phyloP scores from a whole-genome alignment of 495 filamentous ascomycete genomes.

The Hypoxylon rickii region DNA sequence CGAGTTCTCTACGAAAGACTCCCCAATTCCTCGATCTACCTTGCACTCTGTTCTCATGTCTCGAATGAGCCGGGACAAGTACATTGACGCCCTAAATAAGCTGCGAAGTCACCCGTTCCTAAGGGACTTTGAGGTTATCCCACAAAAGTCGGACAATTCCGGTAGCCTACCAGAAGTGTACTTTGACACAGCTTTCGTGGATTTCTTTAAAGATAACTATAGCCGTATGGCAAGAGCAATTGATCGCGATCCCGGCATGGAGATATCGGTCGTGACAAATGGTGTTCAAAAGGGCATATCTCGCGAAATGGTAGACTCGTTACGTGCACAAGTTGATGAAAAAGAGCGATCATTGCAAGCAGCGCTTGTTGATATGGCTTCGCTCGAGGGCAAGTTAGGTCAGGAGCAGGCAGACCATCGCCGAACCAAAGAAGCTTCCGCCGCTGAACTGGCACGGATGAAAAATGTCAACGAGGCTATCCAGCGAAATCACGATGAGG shows the following conservation, averaged over 20 bases:
- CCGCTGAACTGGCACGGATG: slow-evolving; percentile 65
- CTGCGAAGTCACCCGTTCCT: slow-evolving; percentile 81
- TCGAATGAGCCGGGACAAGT: slow-evolving; percentile 83
- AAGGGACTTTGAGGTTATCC: slow-evolving; percentile 87
- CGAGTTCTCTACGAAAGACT: slow-evolving; percentile 97
- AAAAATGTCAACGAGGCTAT: slow-evolving; percentile 72
- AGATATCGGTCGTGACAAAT: slow-evolving; percentile 77
- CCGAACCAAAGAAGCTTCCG: slow-evolving; percentile 68
- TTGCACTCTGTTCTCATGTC: slow-evolving; percentile 80
- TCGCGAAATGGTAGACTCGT: slow-evolving; percentile 78
- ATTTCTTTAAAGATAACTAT: slow-evolving; percentile 96
- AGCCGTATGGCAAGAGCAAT: slow-evolving; percentile 83
- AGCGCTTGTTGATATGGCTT: slow-evolving; percentile 66
- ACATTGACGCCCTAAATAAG: slow-evolving; percentile 80
- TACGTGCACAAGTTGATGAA: slow-evolving; percentile 77
- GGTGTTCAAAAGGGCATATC: slow-evolving; percentile 83
- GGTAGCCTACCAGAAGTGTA: slow-evolving; percentile 75
- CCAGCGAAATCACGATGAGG: slow-evolving; percentile 68
- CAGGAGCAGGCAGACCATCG: slow-evolving; percentile 79
- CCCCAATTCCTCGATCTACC: slow-evolving; percentile 81
- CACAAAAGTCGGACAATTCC: slow-evolving; percentile 65
- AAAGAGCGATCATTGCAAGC: slow-evolving; percentile 70
- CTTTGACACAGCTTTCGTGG: slow-evolving; percentile 85
- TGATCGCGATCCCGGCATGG: slow-evolving; percentile 86
- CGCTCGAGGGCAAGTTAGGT: slow-evolving; percentile 69